Base-by-base conservation (phyloP, 345 rosid species). In the Clarkia xantiana region DNA sequence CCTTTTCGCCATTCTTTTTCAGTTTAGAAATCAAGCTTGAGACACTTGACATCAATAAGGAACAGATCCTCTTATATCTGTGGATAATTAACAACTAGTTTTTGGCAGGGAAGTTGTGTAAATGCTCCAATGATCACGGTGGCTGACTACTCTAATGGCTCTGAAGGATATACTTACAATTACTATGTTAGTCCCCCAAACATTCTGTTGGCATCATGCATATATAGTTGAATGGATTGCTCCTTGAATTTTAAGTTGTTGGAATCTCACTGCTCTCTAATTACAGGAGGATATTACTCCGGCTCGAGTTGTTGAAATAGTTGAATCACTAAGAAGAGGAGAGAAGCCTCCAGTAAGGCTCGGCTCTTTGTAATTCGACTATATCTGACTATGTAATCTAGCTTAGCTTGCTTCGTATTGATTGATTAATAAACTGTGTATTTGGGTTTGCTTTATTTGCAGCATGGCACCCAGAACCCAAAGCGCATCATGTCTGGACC, bases 41-140 rank as follows among this genome's bases (percentile, higher is more conserved):
- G 53, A 25, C 34, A 29, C 36, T 29, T 29, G 36, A 45, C 22
- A 2, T 18, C 10, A 47, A 14, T 11, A 34, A 20, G 11, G n/a
- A 19, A 29, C 9, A 10, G 36, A 14, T 47, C 9, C 12, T 20
- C 50, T 47, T 47, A 11, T 29, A 7, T 34, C 38, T 29, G 16
- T 49, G 42, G 16, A 14, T n/a, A n/a, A 11, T 2, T 34, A 12
- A 29, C 40, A 29, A 29, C 6, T 14, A 25, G n/a, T 59, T 63
- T 67, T 20, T 55, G 71, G 66, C 81, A 93, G 97, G 97, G 95
- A 68, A 78, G 94, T 62, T 93, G 97, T 53, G 99, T 87, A 39
- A 93, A 93, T 58, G 97, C 99, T 52, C 99, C 94, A 39, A 93
- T 93, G 99, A 93, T 93, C 64, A 84, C 94, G 0, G 97, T 93